Conservation (phyloP, 345 rosid species). For the Punica granatum region DNA sequence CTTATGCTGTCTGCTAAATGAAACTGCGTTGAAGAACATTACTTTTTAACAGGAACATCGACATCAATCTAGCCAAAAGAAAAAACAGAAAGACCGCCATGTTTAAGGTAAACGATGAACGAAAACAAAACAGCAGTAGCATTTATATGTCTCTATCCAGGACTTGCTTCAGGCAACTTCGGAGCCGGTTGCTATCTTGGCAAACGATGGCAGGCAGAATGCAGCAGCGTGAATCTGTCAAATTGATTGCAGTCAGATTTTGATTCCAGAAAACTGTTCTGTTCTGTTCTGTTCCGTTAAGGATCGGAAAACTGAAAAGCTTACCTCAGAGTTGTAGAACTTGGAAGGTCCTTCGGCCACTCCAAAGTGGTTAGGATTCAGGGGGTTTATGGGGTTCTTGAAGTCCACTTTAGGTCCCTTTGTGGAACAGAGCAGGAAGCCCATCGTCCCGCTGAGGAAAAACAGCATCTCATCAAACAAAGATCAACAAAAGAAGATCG, state of each 20-base stretch:
- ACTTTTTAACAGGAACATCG: background rate
- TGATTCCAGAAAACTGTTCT: too few relatives aligned
- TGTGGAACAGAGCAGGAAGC: constrained; percentile 23
- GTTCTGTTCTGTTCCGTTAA: background rate
- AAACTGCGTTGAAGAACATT: background rate
- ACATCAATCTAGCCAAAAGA: too few relatives aligned
- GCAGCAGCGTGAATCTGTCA: constrained; percentile 82
- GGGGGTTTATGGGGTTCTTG: constrained; percentile 27
- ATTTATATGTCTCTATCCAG: constrained; percentile 5
- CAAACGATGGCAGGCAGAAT: constrained; percentile 77
- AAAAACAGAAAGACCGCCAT: background rate
- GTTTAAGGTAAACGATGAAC: background rate
- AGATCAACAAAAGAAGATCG: background rate
- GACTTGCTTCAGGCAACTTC: constrained; percentile 13
- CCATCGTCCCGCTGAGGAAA: constrained; percentile 15
- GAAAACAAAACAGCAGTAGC: background rate
- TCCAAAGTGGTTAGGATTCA: constrained; percentile 29
- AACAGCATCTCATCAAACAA: background rate
- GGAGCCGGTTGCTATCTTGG: constrained; percentile 60
- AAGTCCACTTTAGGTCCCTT: constrained; percentile 21
- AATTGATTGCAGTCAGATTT: background rate
- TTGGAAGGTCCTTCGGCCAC: constrained; percentile 44
- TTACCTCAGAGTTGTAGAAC: constrained; percentile 71
- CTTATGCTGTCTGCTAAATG: background rate
- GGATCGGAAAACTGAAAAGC: background rate